Evolutionary conservation across 2,329 filamentous ascomycete species (phyloP).

Genomic region (Didymella keratinophila): DNA sequence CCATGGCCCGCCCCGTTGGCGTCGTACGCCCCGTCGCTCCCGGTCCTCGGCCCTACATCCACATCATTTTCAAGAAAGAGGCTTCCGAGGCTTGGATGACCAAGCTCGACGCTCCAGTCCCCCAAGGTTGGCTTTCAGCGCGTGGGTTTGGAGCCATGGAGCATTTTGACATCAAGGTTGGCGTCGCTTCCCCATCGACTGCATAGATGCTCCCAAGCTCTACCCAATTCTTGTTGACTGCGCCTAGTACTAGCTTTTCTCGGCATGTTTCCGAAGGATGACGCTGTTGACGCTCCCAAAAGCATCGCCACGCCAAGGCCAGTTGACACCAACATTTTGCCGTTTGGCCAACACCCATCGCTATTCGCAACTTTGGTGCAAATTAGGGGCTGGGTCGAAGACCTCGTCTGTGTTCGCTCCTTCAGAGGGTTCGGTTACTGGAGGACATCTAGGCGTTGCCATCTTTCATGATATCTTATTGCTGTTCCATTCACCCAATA

Average conservation of each 20-base stretch:
- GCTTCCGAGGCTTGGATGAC: slow-evolving; percentile 38
- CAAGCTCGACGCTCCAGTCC: slow-evolving; percentile 16
- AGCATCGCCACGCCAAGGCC: neutral
- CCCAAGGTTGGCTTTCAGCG: slow-evolving; percentile 27
- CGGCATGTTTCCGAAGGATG: too few species aligned
- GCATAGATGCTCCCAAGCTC: neutral
- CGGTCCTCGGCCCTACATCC: slow-evolving; percentile 29
- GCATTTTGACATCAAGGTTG: slow-evolving; percentile 40
- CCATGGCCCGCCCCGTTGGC: neutral
- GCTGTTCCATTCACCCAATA: neutral
- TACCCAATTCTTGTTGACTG: too few species aligned
- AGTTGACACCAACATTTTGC: neutral
- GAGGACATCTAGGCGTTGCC: neutral
- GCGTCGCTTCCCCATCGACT: slow-evolving; percentile 15
- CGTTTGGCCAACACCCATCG: too few species aligned
- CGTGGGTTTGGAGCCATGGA: slow-evolving; percentile 40
- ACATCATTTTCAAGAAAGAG: slow-evolving; percentile 36
- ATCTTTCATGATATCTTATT: neutral
- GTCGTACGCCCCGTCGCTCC: neutral
- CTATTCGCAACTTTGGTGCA: neutral
- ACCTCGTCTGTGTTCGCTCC: neutral
- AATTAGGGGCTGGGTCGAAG: too few species aligned
- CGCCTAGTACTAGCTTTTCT: too few species aligned
- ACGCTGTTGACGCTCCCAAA: neutral
- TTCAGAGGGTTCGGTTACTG: neutral